Percentiles rank a stretch among this genome's conserved stretches.
Evolutionary conservation across 495 filamentous ascomycete species (phyloP).

Genomic region (Cetradonia linearis): DNA sequence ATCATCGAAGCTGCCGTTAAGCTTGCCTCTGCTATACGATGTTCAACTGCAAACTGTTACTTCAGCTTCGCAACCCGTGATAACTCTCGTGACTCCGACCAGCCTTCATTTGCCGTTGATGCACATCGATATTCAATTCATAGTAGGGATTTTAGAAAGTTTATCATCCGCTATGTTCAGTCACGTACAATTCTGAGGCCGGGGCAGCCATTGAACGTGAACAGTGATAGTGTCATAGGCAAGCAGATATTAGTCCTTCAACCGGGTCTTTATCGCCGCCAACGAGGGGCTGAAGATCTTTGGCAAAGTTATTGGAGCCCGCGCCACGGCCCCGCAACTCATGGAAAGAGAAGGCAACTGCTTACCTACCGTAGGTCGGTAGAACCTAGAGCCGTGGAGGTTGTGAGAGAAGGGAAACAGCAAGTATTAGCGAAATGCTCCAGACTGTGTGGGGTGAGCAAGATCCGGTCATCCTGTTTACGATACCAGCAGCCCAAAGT

Average conservation of each 20-base stretch:
- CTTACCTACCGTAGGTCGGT: no score
- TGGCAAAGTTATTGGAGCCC: no score
- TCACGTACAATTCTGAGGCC: neutral
- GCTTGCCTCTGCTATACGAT: neutral
- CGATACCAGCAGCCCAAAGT: no score
- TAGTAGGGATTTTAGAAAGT: neutral
- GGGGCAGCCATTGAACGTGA: neutral
- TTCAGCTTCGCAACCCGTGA: neutral
- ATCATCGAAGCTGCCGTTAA: neutral
- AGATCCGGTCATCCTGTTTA: no score
- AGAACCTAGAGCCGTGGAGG: no score
- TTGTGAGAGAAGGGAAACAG: no score
- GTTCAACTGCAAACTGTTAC: neutral
- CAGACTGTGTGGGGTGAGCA: no score
- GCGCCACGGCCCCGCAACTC: no score
- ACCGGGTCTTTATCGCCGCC: neutral
- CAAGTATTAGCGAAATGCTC: no score
- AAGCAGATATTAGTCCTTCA: neutral
- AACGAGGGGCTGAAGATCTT: neutral
- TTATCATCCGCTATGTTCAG: neutral
- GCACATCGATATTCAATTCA: neutral
- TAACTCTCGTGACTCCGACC: neutral
- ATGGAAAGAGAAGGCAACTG: no score
- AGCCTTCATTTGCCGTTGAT: neutral
- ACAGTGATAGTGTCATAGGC: neutral